Evolutionary conservation across 1,284 basidiomycete species (phyloP).

Genomic region (Wolfiporia cocos): DNA sequence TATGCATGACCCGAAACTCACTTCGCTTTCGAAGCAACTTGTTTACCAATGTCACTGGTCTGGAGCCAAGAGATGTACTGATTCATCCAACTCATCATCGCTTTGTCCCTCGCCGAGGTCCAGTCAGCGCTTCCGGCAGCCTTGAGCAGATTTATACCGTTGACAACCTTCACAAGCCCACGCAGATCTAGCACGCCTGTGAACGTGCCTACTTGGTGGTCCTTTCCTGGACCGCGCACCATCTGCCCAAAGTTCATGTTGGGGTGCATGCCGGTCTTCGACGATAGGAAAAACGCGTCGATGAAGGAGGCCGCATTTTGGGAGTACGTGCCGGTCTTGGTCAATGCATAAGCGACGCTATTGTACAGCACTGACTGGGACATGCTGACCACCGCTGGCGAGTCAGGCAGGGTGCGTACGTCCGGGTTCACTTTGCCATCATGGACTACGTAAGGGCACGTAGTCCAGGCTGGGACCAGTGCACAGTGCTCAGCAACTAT

Average conservation of each 20-base stretch:
- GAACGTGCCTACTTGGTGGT: slow-evolving; percentile 43
- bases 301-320: slow-evolving; percentile 41
- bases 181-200: slow-evolving; percentile 64
- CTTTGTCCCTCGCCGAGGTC: slow-evolving; percentile 45
- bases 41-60: slow-evolving; percentile 40
- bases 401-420: slow-evolving; percentile 46
- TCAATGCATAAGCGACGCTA: slow-evolving; percentile 47
- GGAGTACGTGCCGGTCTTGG: slow-evolving; percentile 31
- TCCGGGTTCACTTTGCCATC: slow-evolving; percentile 73
- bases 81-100: slow-evolving; percentile 43
- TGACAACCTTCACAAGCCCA: slow-evolving; percentile 54
- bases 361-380: slow-evolving; percentile 61
- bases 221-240: slow-evolving; percentile 49
- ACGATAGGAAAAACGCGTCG: slow-evolving; percentile 54
- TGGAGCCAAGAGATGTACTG: slow-evolving; percentile 54
- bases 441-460: slow-evolving; percentile 50
- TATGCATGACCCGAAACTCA: slow-evolving; percentile 22
- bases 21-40: slow-evolving; percentile 48
- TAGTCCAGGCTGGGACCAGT: slow-evolving; percentile 45
- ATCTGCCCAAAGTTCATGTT: slow-evolving; percentile 65
- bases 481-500: background rate
- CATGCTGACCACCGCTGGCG: slow-evolving; percentile 45
- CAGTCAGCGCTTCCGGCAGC: slow-evolving; percentile 44
- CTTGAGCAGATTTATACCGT: slow-evolving; percentile 51
- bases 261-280: slow-evolving; percentile 57